Conservation (phyloP, 2,329 filamentous ascomycete species). For the Chaetothyriales sp. region DNA sequence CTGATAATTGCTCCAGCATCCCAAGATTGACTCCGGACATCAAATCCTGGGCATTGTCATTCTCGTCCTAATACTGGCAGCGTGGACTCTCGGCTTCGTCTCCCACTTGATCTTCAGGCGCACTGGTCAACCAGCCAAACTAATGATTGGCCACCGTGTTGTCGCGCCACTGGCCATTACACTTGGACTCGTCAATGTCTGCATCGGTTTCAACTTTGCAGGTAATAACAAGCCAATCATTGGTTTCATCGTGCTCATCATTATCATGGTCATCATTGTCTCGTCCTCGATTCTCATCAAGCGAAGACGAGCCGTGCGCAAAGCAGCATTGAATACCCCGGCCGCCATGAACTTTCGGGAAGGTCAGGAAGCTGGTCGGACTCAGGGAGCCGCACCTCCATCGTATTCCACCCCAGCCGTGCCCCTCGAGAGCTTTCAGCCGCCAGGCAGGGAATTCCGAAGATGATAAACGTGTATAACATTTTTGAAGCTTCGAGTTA, state of each 20-base stretch:
- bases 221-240: constrained; percentile 33
- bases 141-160: constrained; percentile 40
- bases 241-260: constrained; percentile 33
- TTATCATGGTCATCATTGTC: constrained; percentile 27
- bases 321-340: constrained; percentile 16
- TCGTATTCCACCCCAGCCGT: neutral
- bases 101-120: constrained; percentile 41
- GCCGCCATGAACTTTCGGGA: constrained; percentile 17
- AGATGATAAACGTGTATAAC: neutral
- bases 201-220: constrained; percentile 45
- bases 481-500: no score
- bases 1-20: constrained; percentile 24
- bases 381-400: neutral
- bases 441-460: neutral
- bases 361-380: constrained; percentile 3
- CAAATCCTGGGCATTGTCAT: constrained; percentile 45
- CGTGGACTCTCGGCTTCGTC: constrained; percentile 40
- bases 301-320: constrained; percentile 19
- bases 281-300: constrained; percentile 23
- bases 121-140: constrained; percentile 35
- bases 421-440: neutral
- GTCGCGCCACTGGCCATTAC: constrained; percentile 40
- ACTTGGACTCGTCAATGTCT: constrained; percentile 41
- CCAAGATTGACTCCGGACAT: constrained; percentile 39
- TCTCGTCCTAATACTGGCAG: constrained; percentile 36